Conservation (phyloP, 2,329 filamentous ascomycete species). For the Penicillium vulpinum region DNA sequence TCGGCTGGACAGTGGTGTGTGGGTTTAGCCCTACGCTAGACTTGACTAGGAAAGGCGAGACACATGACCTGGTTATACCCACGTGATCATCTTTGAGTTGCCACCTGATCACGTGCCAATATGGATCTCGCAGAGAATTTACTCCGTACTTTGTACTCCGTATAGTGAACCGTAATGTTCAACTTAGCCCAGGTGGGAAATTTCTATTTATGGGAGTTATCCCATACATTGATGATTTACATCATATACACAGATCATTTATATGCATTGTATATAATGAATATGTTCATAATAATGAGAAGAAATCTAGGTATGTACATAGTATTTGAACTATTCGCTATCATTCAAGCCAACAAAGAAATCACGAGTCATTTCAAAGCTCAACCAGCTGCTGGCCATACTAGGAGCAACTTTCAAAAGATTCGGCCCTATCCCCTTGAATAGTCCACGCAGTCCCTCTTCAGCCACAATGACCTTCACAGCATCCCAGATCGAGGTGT, state of each 20-base stretch:
- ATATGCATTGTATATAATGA: neutral
- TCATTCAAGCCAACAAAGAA: slow-evolving; percentile 65
- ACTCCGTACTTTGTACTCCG: neutral
- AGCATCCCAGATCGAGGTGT: slow-evolving; percentile 83
- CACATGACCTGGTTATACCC: slow-evolving; percentile 8
- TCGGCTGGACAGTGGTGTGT: slow-evolving; percentile 44
- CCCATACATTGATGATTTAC: neutral
- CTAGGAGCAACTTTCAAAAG: slow-evolving; percentile 95
- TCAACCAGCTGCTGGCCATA: slow-evolving; percentile 98
- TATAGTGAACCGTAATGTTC: too few species aligned
- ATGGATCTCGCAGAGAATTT: neutral
- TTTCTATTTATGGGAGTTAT: too few species aligned
- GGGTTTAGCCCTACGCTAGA: slow-evolving; percentile 49
- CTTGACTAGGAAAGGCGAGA: slow-evolving; percentile 19
- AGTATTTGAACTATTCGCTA: slow-evolving; percentile 23
- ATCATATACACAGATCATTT: too few species aligned
- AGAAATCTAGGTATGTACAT: slow-evolving; percentile 16
- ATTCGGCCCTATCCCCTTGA: slow-evolving; percentile 95
- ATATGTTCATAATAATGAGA: neutral
- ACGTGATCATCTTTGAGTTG: neutral
- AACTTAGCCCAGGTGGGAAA: too few species aligned
- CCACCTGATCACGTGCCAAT: neutral
- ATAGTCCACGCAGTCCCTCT: slow-evolving; percentile 81
- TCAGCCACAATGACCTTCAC: slow-evolving; percentile 76
- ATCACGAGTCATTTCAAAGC: slow-evolving; percentile 91